Percentiles rank a stretch among this genome's conserved stretches.
These are phyloP conservation scores for Neoboletus brunneissimus DNA, from an alignment of 768 basidiomycete species.

Conservation along the genomic window DNA sequence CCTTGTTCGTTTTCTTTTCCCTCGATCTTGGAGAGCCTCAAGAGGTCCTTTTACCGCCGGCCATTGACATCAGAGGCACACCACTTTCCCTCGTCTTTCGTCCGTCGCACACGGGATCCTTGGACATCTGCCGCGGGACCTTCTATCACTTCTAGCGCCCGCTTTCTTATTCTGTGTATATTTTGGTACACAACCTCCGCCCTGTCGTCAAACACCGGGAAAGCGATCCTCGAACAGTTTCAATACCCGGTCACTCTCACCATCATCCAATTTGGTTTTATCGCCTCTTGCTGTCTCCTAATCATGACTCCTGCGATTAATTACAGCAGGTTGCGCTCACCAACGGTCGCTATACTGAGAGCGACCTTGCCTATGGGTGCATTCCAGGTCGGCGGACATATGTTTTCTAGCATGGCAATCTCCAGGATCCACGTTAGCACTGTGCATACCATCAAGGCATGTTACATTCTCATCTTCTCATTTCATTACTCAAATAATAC, in stretches of 20 bases:
- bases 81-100: conserved; percentile 22
- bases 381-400: conserved; percentile 97
- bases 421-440: conserved; percentile 96
- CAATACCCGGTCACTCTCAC: conserved; percentile 95
- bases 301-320: conserved; percentile 74
- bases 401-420: conserved; percentile 97
- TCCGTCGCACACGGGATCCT: conserved; percentile 23
- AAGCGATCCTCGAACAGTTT: conserved; percentile 90
- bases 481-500: conserved; percentile 2
- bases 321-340: conserved; percentile 65
- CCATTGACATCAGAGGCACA: conserved; percentile 12
- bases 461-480: not conserved
- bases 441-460: conserved; percentile 98
- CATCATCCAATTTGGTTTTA: conserved; percentile 95
- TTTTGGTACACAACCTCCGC: conserved; percentile 96
- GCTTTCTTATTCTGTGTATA: conserved; percentile 77
- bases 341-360: conserved; percentile 67
- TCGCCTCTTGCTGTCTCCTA: conserved; percentile 80
- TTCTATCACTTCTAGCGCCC: conserved; percentile 32
- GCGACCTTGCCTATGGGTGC: conserved; percentile 93
- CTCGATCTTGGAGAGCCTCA: conserved; percentile 15
- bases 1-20: conserved; percentile 7
- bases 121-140: conserved; percentile 14
- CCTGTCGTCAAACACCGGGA: conserved; percentile 94
- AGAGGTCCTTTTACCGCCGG: conserved; percentile 17